These are phyloP conservation scores for Chlorella variabilis DNA, from an alignment of 163 green algal genomes.

Conservation along the genomic window DNA sequence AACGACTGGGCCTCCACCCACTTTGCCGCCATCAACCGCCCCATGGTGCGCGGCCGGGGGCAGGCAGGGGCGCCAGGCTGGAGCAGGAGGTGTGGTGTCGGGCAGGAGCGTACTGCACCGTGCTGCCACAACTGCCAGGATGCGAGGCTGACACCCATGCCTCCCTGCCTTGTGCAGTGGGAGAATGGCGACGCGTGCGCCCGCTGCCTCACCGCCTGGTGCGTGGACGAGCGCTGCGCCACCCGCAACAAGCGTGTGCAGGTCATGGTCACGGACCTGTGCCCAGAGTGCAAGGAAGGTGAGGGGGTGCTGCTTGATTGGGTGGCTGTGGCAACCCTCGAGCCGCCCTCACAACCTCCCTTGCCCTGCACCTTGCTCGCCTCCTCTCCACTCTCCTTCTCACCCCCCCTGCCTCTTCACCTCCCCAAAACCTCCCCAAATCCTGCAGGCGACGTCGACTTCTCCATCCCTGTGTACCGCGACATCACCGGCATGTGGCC, in stretches of 20 bases:
- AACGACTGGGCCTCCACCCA: constrained; percentile 33
- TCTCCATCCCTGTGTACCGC: constrained; percentile 44
- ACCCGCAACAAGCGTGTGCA: background rate
- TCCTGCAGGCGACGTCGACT: constrained; percentile 46
- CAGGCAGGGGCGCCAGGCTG: too few species aligned
- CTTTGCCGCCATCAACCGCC: constrained; percentile 51
- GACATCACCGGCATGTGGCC: constrained; percentile 46
- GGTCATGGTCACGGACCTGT: constrained; percentile 43
- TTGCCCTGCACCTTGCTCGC: too few species aligned
- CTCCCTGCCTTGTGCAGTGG: constrained; percentile 24
- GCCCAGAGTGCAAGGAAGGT: constrained; percentile 47
- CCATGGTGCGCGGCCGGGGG: constrained; percentile 7
- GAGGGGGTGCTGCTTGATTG: background rate
- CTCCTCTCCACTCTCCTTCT: background rate
- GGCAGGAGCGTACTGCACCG: too few species aligned
- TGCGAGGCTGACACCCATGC: background rate
- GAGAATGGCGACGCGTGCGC: constrained; percentile 37
- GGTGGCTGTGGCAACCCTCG: background rate
- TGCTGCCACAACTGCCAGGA: background rate
- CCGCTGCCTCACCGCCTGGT: constrained; percentile 42
- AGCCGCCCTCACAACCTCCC: too few species aligned
- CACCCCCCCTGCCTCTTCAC: background rate
- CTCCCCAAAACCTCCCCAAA: too few species aligned
- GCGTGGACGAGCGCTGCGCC: constrained; percentile 42
- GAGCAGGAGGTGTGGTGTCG: too few species aligned